Conservation (phyloP, 371 early-diverging fungal species). For the Parasitella parasitica region DNA sequence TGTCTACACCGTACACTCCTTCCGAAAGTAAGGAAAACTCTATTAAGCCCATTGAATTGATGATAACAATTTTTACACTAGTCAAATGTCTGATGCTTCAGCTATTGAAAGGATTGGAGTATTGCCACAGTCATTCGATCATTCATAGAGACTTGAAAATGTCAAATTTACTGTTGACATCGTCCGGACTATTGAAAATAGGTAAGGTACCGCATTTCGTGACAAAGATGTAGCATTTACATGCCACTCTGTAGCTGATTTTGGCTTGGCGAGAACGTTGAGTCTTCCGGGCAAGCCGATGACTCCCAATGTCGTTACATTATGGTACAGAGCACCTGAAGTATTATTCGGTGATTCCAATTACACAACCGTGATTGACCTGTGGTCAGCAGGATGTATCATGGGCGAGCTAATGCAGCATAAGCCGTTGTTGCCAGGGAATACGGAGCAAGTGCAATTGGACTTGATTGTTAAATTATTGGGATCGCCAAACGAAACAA, state of each 20-base stretch:
- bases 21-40: conserved; percentile 51
- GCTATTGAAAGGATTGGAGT: conserved; percentile 71
- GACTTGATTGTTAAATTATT: conserved; percentile 71
- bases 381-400: conserved; percentile 93
- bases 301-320: conserved; percentile 94
- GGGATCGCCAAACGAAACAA: conserved; percentile 77
- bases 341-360: conserved; percentile 76
- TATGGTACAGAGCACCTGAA: conserved; percentile 97
- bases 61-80: conserved; percentile 14
- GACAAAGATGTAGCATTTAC: background rate
- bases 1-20: conserved; percentile 57
- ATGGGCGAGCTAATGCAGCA: conserved; percentile 79
- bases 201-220: conserved; percentile 21
- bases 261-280: conserved; percentile 84
- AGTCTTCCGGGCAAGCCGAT: conserved; percentile 68
- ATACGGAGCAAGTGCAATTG: conserved; percentile 76
- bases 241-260: conserved; percentile 67
- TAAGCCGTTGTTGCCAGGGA: conserved; percentile 83
- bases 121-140: conserved; percentile 74
- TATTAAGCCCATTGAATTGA: background rate
- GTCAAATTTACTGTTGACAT: conserved; percentile 79
- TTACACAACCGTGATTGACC: conserved; percentile 86
- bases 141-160: conserved; percentile 88
- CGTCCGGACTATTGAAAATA: conserved; percentile 76
- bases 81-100: conserved; percentile 85